phyloP scores from a whole-genome alignment of 495 filamentous ascomycete genomes.

The Chlorociboria aeruginascens region DNA sequence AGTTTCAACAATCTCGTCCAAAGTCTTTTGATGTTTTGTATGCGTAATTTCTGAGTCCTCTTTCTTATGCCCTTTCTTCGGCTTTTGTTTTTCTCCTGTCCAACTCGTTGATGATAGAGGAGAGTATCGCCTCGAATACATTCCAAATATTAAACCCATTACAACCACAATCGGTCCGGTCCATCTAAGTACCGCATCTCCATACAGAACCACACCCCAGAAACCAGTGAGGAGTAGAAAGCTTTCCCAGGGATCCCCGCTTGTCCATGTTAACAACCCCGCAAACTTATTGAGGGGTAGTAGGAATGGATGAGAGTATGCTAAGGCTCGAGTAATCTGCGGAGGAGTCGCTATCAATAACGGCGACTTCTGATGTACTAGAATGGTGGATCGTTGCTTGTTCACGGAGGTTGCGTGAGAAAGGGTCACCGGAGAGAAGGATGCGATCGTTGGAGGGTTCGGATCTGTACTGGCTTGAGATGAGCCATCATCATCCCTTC shows the following conservation, averaged over 20 bases:
- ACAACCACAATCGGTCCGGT: slow-evolving; percentile 79
- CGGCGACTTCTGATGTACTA: slow-evolving; percentile 94
- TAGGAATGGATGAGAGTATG: slow-evolving; percentile 89
- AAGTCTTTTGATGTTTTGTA: slow-evolving; percentile 62
- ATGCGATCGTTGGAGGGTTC: slow-evolving; percentile 62
- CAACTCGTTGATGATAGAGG: slow-evolving; percentile 77
- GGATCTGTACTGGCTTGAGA: slow-evolving; percentile 27
- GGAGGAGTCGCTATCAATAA: slow-evolving; percentile 88
- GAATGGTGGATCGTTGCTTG: slow-evolving; percentile 73
- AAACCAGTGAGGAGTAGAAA: slow-evolving; percentile 78
- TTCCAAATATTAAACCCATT: slow-evolving; percentile 66
- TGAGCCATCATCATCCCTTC: slow-evolving; percentile 14
- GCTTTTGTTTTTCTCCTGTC: slow-evolving; percentile 30
- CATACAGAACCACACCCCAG: slow-evolving; percentile 78
- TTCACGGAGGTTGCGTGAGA: slow-evolving; percentile 55
- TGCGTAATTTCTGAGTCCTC: slow-evolving; percentile 47
- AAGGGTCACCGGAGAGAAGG: slow-evolving; percentile 76
- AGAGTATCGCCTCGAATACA: slow-evolving; percentile 86
- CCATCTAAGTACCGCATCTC: slow-evolving; percentile 64
- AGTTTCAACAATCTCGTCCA: slow-evolving; percentile 94
- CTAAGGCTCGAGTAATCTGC: slow-evolving; percentile 80
- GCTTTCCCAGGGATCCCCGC: slow-evolving; percentile 88
- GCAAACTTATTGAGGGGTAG: slow-evolving; percentile 71
- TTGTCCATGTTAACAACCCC: slow-evolving; percentile 87
- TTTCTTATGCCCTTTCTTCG: slow-evolving; percentile 36